Base-by-base conservation (phyloP, 768 basidiomycete genomes). In the Heimioporus sp. region DNA sequence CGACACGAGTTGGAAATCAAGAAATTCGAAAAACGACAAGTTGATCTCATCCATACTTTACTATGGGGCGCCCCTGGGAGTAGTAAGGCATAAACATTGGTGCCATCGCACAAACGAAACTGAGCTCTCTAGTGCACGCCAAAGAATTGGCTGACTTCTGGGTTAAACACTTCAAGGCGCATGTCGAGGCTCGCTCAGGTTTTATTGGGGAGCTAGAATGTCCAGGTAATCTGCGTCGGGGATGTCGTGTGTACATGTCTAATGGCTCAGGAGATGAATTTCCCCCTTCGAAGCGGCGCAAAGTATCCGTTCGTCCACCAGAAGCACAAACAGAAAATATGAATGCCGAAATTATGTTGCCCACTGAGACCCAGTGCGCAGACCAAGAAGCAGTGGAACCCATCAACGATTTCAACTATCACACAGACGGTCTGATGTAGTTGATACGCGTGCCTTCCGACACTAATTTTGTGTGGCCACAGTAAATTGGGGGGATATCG, bases 111-210 rank as follows among this genome's bases (percentile, higher is more conserved):
- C 40, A 31, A 51, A 30, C 54, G 43, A 31, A 41, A 17, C 50
- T 52, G 37, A 59, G 17, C 8, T 32, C 35, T 36, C 39, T 52
- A 90, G 90, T 91, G 48, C 74, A 80, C 54, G 86, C 86, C 1
- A 79, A 80, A 44, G 76, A 76, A n/a, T 66, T 92, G 39, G 73
- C 81, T 0, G 79, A 85, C 50, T 90, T 92, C 59, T 92, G 90
- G 90, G 72, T 80, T 52, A 77, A 81, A 49, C 85, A 80, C 59
- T 83, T 88, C 69, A 86, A 80, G 59, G 73, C 84, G 2, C 86
- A 87, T 59, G 78, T 90, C 3, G 81, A 86, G 62, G 78, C 86
- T 20, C 79, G 80, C 47, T 77, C 79, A 1, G 77, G 44, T 21
- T 56, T 59, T 46, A 40, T 46, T 15, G 16, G 48, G 28, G 56